These are phyloP conservation scores for Rhododendron henanense DNA, from an alignment of 148 eudicot genomes.

Conservation along the genomic window DNA sequence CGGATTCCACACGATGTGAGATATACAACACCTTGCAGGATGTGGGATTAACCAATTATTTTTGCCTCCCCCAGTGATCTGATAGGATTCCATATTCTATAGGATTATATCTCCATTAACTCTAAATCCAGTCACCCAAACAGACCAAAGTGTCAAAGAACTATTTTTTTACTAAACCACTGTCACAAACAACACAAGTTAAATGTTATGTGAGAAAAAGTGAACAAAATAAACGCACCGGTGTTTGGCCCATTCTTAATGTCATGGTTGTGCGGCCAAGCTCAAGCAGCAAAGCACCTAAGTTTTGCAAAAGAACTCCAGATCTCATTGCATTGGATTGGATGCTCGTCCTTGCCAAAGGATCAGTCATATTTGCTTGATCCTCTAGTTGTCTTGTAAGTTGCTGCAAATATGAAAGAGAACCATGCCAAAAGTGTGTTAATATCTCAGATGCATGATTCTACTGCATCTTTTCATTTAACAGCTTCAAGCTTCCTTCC, in stretches of 20 bases:
- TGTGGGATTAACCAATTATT: background rate
- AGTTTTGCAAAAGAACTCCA: constrained; percentile 41
- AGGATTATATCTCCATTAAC: background rate
- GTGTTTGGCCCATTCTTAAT: constrained; percentile 43
- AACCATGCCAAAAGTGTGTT: background rate
- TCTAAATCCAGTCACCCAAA: background rate
- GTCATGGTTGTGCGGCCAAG: constrained; percentile 57
- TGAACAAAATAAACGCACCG: constrained; percentile 29
- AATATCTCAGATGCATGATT: background rate
- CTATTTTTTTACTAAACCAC: background rate
- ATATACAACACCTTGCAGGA: background rate
- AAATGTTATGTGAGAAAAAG: background rate
- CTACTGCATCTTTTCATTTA: background rate
- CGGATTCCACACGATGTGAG: background rate
- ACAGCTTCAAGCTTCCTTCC: background rate
- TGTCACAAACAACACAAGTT: background rate
- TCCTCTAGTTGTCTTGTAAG: constrained; percentile 34
- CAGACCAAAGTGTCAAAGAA: background rate
- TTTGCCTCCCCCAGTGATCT: background rate
- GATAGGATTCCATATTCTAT: background rate
- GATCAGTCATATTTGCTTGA: constrained; percentile 36
- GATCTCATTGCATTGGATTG: constrained; percentile 42
- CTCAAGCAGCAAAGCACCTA: constrained; percentile 56
- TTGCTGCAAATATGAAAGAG: constrained; percentile 31
- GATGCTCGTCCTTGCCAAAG: constrained; percentile 25